phyloP scores from a whole-genome alignment of 495 filamentous ascomycete genomes.

The Monascus purpureus region DNA sequence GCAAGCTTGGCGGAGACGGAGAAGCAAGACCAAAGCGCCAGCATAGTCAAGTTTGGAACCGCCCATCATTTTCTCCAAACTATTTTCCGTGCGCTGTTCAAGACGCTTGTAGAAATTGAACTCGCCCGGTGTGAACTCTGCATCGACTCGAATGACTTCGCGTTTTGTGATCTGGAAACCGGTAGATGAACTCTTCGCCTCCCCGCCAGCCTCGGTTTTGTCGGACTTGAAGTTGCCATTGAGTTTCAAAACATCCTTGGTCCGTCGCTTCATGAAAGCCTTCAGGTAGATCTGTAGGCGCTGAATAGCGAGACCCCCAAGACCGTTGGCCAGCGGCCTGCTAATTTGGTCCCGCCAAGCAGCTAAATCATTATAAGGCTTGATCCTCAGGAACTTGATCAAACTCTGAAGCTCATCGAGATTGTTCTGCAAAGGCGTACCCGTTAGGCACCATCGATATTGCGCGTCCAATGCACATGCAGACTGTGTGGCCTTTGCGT shows the following conservation, averaged over 20 bases:
- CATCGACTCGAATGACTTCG: constrained; percentile 67
- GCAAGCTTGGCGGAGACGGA: constrained; percentile 83
- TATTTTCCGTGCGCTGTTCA: constrained; percentile 69
- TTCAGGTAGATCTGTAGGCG: constrained; percentile 72
- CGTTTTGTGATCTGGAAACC: constrained; percentile 79
- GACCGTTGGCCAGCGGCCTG: constrained; percentile 67
- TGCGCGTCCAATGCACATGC: constrained; percentile 65
- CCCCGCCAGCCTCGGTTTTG: constrained; percentile 27
- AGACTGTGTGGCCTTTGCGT: constrained; percentile 85
- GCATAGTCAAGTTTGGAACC: constrained; percentile 60
- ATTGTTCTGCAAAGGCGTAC: constrained; percentile 95
- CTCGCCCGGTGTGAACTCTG: constrained; percentile 68
- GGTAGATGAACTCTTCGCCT: constrained; percentile 33
- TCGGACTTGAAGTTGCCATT: constrained; percentile 64
- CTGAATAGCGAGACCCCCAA: constrained; percentile 77
- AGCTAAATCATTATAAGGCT: constrained; percentile 68
- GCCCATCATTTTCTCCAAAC: constrained; percentile 77
- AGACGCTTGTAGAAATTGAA: constrained; percentile 72
- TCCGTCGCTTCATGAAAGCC: constrained; percentile 91
- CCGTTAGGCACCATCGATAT: constrained; percentile 91
- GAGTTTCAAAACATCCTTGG: constrained; percentile 84
- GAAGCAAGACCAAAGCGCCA: constrained; percentile 71
- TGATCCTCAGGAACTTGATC: constrained; percentile 84
- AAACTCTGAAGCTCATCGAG: constrained; percentile 92
- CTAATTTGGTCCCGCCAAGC: constrained; percentile 85